phyloP scores from a whole-genome alignment of 2,329 filamentous ascomycete genomes.

The Blumeriella jaapii region DNA sequence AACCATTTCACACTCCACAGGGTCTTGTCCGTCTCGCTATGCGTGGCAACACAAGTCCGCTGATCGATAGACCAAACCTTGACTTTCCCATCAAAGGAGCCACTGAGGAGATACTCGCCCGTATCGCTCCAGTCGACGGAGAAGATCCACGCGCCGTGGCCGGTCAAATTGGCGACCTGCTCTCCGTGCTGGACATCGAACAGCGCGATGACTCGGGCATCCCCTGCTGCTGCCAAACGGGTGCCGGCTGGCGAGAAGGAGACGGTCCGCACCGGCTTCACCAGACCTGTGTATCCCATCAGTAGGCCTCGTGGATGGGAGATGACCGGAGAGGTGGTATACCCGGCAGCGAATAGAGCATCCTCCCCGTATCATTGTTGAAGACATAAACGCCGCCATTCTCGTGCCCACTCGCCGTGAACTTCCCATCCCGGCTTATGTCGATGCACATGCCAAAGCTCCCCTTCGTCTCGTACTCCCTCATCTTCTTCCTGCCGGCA shows the following conservation, averaged over 20 bases:
- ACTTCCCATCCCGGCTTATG: slow-evolving; percentile 64
- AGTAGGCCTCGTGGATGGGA: slow-evolving; percentile 10
- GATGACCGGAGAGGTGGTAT: too few relatives aligned
- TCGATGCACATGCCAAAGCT: slow-evolving; percentile 87
- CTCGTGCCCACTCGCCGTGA: slow-evolving; percentile 86
- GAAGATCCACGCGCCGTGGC: slow-evolving; percentile 79
- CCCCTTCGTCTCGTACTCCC: slow-evolving; percentile 82
- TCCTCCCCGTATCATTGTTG: slow-evolving; percentile 77
- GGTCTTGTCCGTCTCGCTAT: slow-evolving; percentile 77
- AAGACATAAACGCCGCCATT: slow-evolving; percentile 90
- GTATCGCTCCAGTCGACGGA: slow-evolving; percentile 87
- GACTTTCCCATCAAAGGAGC: slow-evolving; percentile 83
- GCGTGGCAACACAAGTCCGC: slow-evolving; percentile 77
- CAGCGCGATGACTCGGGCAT: slow-evolving; percentile 76
- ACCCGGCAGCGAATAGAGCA: slow-evolving; percentile 79
- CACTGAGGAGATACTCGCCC: slow-evolving; percentile 82
- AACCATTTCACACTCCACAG: slow-evolving; percentile 81
- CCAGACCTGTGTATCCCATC: slow-evolving; percentile 46
- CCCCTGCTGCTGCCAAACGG: slow-evolving; percentile 79
- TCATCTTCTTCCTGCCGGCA: slow-evolving; percentile 49
- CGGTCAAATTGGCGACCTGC: slow-evolving; percentile 74
- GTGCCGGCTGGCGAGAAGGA: slow-evolving; percentile 80
- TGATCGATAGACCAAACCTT: slow-evolving; percentile 93
- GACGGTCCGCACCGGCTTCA: slow-evolving; percentile 75
- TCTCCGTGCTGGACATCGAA: slow-evolving; percentile 91